Evolutionary conservation across 2,329 filamentous ascomycete species (phyloP).

Genomic region (Paecilomyces dactylethromorphus): DNA sequence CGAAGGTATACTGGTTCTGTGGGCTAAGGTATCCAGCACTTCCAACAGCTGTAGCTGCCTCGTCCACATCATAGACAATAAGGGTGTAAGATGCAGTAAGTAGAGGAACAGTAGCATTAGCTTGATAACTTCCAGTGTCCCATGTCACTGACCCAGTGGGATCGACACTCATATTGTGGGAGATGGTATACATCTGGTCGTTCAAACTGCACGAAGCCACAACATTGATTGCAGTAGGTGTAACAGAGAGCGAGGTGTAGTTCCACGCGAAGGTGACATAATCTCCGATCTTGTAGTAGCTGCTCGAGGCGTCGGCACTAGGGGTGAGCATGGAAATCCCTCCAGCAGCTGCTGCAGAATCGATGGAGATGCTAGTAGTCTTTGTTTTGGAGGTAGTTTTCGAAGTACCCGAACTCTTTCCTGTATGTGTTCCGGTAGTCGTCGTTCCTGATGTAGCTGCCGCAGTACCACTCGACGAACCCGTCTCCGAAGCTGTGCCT

Average conservation of each 20-base stretch:
- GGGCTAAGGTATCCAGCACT: constrained; percentile 50
- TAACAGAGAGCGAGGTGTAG: constrained; percentile 57
- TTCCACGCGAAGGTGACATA: constrained; percentile 62
- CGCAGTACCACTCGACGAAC: constrained; percentile 1
- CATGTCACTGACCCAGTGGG: constrained; percentile 50
- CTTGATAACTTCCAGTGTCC: constrained; percentile 53
- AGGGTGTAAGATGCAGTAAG: constrained; percentile 58
- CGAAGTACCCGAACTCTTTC: not conserved
- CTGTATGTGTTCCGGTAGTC: constrained; percentile 3
- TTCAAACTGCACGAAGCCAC: constrained; percentile 56
- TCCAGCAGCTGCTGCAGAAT: constrained; percentile 50
- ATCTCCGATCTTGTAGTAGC: constrained; percentile 60
- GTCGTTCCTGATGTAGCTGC: constrained; percentile 4
- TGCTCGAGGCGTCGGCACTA: constrained; percentile 39
- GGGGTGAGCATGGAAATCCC: constrained; percentile 59
- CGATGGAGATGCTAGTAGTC: constrained; percentile 37
- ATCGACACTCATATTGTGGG: constrained; percentile 50
- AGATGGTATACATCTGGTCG: constrained; percentile 55
- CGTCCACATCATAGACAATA: constrained; percentile 54
- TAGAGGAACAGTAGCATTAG: constrained; percentile 44
- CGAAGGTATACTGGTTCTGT: constrained; percentile 50
- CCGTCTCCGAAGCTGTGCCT: constrained; percentile 10
- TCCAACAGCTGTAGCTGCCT: constrained; percentile 43
- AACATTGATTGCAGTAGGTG: constrained; percentile 55
- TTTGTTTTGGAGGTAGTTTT: constrained; percentile 7